Base-by-base conservation (phyloP, 2,329 filamentous ascomycete species). In the Trichophyton simii region DNA sequence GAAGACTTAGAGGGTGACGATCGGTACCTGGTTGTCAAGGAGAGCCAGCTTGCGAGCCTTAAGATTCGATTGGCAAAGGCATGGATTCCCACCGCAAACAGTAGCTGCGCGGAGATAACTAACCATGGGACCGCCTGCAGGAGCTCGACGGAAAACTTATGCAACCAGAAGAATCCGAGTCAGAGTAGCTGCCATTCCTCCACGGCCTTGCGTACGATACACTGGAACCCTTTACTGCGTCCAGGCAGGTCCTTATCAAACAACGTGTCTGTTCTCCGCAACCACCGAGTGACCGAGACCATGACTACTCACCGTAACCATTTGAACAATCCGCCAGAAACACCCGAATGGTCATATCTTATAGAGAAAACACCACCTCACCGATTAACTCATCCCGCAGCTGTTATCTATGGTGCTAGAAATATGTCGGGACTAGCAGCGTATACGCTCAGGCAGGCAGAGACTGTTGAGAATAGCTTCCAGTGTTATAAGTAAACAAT, bases 61-160 rank as follows among this genome's bases (percentile, higher is more conserved):
- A 78, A 78, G 63, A 67, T 66, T 5, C 68, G 75, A 52, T 65
- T 78, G 42, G 75, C 75, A 61, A 72, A 70, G 67, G 76, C 78
- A 71, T 36, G 68, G 13, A 13, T 25, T 57, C 7, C 7, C 48
- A 7, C 15, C 22, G 8, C 50, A n/a, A n/a, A 11, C 50, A 7
- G 41, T 18, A 31, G 5, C 25, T 31, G 11, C 25, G 28, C 11
- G 28, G 34, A n/a, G 22, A 34, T 15, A 18, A 34, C 31, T 38
- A 28, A 60, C 28, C 13, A 46, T 20, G 46, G 11, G 6, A 31
- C 7, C 28, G 28, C 7, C 28, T 13, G 28, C 64, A 78, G 76
- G 76, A 78, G 61, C 72, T 78, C n/a, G 74, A 77, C 57, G 73
- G 76, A 57, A 78, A 77, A 63, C 73, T 78, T 42, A 75, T 77